Conservation (phyloP, 1,284 basidiomycete species). For the Fomitopsis schrenkii region DNA sequence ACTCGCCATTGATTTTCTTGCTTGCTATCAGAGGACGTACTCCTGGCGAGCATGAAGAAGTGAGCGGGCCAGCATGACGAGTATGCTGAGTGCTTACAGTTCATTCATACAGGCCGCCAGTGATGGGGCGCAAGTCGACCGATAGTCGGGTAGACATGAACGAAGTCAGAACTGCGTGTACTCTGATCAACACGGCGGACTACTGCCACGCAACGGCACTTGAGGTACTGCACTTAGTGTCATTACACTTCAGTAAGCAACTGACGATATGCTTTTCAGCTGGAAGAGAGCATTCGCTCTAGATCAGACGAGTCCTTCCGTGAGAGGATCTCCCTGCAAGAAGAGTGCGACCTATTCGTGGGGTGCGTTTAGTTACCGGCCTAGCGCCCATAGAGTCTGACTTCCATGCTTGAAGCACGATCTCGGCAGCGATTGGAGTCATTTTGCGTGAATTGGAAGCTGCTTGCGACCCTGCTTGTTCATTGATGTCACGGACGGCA, state of each 20-base stretch:
- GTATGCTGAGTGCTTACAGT: not conserved
- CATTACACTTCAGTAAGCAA: not conserved
- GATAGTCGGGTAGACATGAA: constrained; percentile 74
- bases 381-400: not conserved
- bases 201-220: constrained; percentile 92
- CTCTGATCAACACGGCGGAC: constrained; percentile 95
- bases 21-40: constrained; percentile 66
- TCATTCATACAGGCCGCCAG: constrained; percentile 26
- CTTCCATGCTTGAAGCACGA: constrained; percentile 46
- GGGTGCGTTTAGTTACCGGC: constrained; percentile 41
- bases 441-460: constrained; percentile 82
- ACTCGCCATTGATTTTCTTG: not conserved
- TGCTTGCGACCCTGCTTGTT: constrained; percentile 74
- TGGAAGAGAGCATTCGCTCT: constrained; percentile 88
- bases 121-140: constrained; percentile 55
- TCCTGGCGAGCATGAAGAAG: constrained; percentile 72
- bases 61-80: constrained; percentile 21
- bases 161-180: constrained; percentile 77
- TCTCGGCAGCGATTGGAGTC: constrained; percentile 76
- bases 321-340: constrained; percentile 78
- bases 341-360: constrained; percentile 86
- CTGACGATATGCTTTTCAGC: constrained; percentile 36
- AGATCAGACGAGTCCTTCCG: constrained; percentile 76
- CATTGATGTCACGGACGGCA: constrained; percentile 66
- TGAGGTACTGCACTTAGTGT: constrained; percentile 47